These are phyloP conservation scores for Aspergillus amoenus DNA, from an alignment of 2,329 filamentous ascomycete genomes.

Conservation along the genomic window DNA sequence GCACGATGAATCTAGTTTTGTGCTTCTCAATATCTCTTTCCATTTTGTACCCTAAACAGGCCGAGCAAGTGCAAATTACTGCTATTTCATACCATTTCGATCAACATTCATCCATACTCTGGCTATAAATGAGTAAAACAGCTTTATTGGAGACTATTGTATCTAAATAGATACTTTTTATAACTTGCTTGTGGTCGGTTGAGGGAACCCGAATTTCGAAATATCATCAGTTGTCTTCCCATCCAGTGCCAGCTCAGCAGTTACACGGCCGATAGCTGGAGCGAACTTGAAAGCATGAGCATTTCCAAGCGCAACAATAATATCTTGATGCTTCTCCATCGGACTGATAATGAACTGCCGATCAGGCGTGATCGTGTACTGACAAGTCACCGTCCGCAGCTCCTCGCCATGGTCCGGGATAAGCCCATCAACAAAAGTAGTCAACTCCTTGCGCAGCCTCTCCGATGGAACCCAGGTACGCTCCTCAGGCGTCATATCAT, in stretches of 20 bases:
- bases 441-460: background rate
- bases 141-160: too few relatives aligned
- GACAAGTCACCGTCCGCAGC: background rate
- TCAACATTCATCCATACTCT: too few relatives aligned
- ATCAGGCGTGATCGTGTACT: background rate
- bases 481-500: background rate
- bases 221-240: background rate
- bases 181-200: too few relatives aligned
- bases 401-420: background rate
- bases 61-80: too few relatives aligned
- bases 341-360: background rate
- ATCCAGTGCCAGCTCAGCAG: background rate
- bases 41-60: too few relatives aligned
- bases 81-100: too few relatives aligned
- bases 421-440: background rate
- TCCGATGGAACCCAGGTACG: background rate
- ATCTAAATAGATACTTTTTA: too few relatives aligned
- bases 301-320: background rate
- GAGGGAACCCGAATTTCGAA: background rate
- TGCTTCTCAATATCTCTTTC: too few relatives aligned
- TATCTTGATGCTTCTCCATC: background rate
- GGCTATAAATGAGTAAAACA: too few relatives aligned
- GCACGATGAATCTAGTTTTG: too few relatives aligned
- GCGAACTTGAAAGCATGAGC: background rate
- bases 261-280: background rate